These are phyloP conservation scores for Beta lomatogona DNA, from an alignment of 179 eudicot species.

Conservation along the genomic window DNA sequence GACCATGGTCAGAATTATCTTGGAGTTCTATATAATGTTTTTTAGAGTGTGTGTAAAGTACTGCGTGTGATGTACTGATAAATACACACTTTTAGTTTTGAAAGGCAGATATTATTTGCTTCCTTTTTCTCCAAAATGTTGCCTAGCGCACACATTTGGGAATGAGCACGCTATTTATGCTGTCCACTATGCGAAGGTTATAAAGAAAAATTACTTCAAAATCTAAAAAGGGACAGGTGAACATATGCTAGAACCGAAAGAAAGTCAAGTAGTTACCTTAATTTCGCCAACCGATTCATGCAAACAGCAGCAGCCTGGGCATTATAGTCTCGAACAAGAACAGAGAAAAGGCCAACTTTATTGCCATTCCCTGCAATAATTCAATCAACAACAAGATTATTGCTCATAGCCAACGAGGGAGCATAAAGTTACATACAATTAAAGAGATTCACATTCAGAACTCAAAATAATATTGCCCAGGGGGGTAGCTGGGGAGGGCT, in stretches of 20 bases:
- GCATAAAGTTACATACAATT: too few species aligned
- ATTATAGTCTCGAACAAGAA: conserved; percentile 91
- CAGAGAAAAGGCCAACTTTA: conserved; percentile 92
- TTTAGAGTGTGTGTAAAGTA: too few species aligned
- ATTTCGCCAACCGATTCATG: conserved; percentile 95
- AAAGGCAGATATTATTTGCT: background rate
- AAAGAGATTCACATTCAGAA: background rate
- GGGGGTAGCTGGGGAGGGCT: too few species aligned
- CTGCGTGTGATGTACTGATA: too few species aligned
- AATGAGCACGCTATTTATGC: background rate
- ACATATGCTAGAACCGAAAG: background rate
- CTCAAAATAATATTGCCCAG: too few species aligned
- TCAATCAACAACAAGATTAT: background rate
- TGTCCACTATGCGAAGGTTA: background rate
- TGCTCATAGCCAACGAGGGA: background rate
- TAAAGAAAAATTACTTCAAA: background rate
- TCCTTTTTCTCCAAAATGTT: background rate
- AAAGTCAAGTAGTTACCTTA: conserved; percentile 56
- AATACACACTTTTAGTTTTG: background rate
- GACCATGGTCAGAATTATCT: too few species aligned
- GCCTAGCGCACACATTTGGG: background rate
- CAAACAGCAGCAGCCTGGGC: conserved; percentile 94
- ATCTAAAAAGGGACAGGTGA: too few species aligned
- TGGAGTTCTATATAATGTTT: too few species aligned
- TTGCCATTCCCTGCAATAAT: conserved; percentile 80